Conservation (phyloP, 2,329 filamentous ascomycete species). For the Stenocarpella maydis region DNA sequence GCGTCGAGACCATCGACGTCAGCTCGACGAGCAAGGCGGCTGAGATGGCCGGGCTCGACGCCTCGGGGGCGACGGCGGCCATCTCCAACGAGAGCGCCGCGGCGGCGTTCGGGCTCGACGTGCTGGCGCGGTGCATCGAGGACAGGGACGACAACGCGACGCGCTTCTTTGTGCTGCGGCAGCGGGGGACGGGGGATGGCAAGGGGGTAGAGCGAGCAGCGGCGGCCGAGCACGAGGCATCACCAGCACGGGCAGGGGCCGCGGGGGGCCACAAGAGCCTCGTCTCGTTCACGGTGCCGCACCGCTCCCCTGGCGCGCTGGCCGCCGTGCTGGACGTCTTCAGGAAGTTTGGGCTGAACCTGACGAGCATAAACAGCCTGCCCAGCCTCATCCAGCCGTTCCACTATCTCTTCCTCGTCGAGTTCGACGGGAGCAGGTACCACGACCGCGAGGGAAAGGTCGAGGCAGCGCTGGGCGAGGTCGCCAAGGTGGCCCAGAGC, state of each 20-base stretch:
- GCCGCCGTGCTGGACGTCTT: conserved; percentile 85
- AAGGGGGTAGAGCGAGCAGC: conserved; percentile 3
- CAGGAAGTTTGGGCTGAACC: conserved; percentile 74
- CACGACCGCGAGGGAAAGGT: conserved; percentile 66
- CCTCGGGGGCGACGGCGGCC: conserved; percentile 71
- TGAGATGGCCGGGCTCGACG: conserved; percentile 72
- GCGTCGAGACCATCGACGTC: conserved; percentile 82
- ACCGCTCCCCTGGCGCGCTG: conserved; percentile 80
- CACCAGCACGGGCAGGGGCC: neutral
- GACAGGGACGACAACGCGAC: conserved; percentile 81
- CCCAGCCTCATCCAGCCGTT: conserved; percentile 80
- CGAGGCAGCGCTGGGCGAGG: conserved; percentile 64
- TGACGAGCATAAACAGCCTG: conserved; percentile 90
- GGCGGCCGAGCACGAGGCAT: neutral
- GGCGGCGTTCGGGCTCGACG: conserved; percentile 69
- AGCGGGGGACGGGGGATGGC: neutral
- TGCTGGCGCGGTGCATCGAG: conserved; percentile 76
- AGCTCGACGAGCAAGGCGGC: conserved; percentile 87
- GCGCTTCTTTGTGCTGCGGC: conserved; percentile 74
- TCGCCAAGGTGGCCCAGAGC: conserved; percentile 64
- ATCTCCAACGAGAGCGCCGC: conserved; percentile 82
- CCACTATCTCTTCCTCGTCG: conserved; percentile 95
- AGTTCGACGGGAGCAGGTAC: conserved; percentile 74
- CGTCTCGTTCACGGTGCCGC: conserved; percentile 83
- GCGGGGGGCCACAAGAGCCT: conserved; percentile 71